Conservation (phyloP, 768 basidiomycete genomes). For the Astraeus odoratus region DNA sequence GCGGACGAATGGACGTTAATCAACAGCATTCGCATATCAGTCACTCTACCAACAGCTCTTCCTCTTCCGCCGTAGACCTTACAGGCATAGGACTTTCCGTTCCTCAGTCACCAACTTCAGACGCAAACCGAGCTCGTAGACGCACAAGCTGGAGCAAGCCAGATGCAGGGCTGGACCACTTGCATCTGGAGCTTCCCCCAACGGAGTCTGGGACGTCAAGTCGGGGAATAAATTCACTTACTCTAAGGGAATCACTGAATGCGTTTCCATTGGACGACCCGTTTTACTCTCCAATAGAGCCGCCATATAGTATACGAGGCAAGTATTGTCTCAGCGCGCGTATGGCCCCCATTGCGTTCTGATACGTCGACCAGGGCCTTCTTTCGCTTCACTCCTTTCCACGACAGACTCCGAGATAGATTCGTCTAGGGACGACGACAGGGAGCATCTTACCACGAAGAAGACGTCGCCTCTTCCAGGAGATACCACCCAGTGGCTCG, state of each 20-base stretch:
- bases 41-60: conserved; percentile 31
- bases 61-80: conserved; percentile 52
- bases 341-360: conserved; percentile 31
- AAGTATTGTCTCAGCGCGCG: background rate
- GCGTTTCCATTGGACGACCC: conserved; percentile 38
- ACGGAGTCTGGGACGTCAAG: conserved; percentile 17
- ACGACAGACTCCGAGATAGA: conserved; percentile 27
- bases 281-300: conserved; percentile 39
- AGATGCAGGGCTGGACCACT: conserved; percentile 42
- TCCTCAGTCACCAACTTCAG: conserved; percentile 48
- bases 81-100: conserved; percentile 41
- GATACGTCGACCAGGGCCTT: conserved; percentile 39
- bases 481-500: conserved; percentile 22
- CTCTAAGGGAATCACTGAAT: conserved; percentile 18
- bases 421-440: conserved; percentile 49
- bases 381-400: conserved; percentile 46
- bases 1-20: conserved; percentile 9
- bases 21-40: conserved; percentile 1
- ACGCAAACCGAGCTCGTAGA: conserved; percentile 35
- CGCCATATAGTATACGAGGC: conserved; percentile 18
- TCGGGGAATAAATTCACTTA: conserved; percentile 17
- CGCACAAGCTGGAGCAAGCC: conserved; percentile 52
- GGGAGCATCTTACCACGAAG: conserved; percentile 49
- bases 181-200: conserved; percentile 31
- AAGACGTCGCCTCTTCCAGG: conserved; percentile 33